Base-by-base conservation (phyloP, 345 rosid species). In the Leavenworthia alabamica region DNA sequence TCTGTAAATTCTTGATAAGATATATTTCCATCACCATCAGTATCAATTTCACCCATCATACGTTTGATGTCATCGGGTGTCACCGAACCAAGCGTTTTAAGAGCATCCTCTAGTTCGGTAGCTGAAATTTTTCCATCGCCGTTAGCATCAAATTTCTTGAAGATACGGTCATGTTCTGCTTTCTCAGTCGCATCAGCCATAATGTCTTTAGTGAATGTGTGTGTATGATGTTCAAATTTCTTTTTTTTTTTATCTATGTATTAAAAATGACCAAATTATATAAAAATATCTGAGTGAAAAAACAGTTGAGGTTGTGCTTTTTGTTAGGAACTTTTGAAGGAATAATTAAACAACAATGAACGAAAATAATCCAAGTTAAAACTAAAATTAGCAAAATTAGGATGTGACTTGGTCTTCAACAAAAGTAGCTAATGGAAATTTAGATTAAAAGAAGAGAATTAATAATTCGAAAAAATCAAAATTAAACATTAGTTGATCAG, bases 31-130 rank as follows among this genome's bases (percentile, higher is more conserved):
- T 89, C 92, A 4, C 95, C 92, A 24, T 89, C 84, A 0, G 86
- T 86, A 56, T 89, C 97, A 11, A 89, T 84, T 73, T 88, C 96
- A 0, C 76, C 78, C 96, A 91, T 91, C 98, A 88, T 91, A 8
- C 83, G 74, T 9, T 61, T 76, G 20, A 84, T 22, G 39, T 91
- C 98, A 0, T 84, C 95, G 0, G 16, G 19, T 0, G 87, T 77
- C 58, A 84, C 85, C 0, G 88, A 78, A 2, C 86, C 86, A 1
- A 88, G 87, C 1, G 77, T 54, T 78, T 84, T 82, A 59, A 86
- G 64, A 43, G 92, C 73, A 0, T 86, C 89, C 0, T 87, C 92
- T 0, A 91, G 84, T 80, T 88, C 92, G 0, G 83, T 0, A 10
- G 88, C 71, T 0, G 96, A 91, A 68, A 91, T 86, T 27, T 78